Base-by-base conservation (phyloP, 2,329 filamentous ascomycete genomes). In the Exophiala aquamarina region DNA sequence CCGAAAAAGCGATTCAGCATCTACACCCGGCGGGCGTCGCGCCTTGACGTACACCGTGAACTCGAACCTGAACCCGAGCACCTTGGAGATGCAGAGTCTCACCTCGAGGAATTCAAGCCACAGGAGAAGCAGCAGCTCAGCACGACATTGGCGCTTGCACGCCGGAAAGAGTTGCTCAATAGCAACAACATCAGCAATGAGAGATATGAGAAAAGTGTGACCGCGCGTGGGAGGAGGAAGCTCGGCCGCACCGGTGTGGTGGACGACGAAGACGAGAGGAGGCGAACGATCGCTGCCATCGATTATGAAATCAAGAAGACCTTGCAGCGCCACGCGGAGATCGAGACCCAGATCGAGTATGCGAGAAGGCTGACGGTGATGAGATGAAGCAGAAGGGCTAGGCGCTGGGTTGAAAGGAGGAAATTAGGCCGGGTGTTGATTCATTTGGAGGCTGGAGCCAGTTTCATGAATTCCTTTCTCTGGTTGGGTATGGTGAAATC, bases 291-390 rank as follows among this genome's bases (percentile, higher is more conserved):
- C 8, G 38, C 28, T 9, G 42, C 45, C 14, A 47, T 55, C 10
- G 49, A 55, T 17, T 28, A 44, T 13, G 35, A 52, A 20, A 55
- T 55, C 41, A 49, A 52, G 32, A 31, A 49, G 11, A 38, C 48
- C 9, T 44, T 54, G 9, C 44, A 31, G 20, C 44, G 31, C 46
- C 48, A 54, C 21, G 45, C 43, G 9, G 48, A 54, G 28, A 35
- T 50, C n/a, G 52, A 52, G 35, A 36, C 36, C 3, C 41, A 55
- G 15, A 47, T 51, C 19, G 40, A 47, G 31, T 36, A 33, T 34
- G 49, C 48, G 9, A 49, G 38, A 40, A 18, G 42, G 14, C 29
- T 54, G 8, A 50, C 47, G 11, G 6, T 6, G 6, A 11, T 26
- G 23, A 6, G 11, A 11, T 6, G 11, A 26, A 11, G 23, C 6